A percentile compares a stretch with the other conserved stretches of the same genome.
These are phyloP conservation scores for Cadophora sp. DNA, from an alignment of 2,329 filamentous ascomycete species.

Conservation along the genomic window DNA sequence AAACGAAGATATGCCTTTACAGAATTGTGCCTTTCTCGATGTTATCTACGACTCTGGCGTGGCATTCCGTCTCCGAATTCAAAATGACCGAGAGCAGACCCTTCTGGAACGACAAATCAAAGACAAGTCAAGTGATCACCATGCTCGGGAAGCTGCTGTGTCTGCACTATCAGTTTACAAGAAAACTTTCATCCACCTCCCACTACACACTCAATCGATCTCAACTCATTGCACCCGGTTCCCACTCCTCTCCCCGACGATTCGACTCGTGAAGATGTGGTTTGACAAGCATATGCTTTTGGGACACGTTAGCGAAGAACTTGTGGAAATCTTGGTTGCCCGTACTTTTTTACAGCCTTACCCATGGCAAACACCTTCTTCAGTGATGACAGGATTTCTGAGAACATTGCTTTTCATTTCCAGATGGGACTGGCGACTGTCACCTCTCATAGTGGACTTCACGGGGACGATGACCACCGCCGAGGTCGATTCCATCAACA, in stretches of 20 bases:
- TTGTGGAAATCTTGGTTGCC: conserved; percentile 83
- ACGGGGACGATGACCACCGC: conserved; percentile 66
- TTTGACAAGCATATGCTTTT: conserved; percentile 82
- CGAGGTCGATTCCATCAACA: conserved; percentile 68
- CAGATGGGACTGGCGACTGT: conserved; percentile 89
- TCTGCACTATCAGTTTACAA: conserved; percentile 74
- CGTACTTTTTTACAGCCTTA: conserved; percentile 81
- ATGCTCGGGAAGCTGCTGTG: conserved; percentile 72
- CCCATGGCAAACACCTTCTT: conserved; percentile 81
- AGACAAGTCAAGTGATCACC: conserved; percentile 71
- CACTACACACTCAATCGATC: conserved; percentile 83
- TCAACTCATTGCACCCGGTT: conserved; percentile 81
- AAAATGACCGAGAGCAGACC: conserved; percentile 85
- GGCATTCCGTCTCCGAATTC: conserved; percentile 83
- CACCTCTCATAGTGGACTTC: conserved; percentile 82
- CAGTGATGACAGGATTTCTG: conserved; percentile 79
- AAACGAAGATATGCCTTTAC: conserved; percentile 69
- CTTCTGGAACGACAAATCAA: conserved; percentile 81
- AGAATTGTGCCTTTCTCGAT: conserved; percentile 85
- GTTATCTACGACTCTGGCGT: conserved; percentile 75
- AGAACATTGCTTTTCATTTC: conserved; percentile 81
- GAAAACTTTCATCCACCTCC: conserved; percentile 73
- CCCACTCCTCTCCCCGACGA: conserved; percentile 79
- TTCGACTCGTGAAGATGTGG: conserved; percentile 89
- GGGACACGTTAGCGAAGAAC: conserved; percentile 76